A percentile compares a stretch with the other conserved stretches of the same genome.
Conservation (phyloP, 805 yeast genomes). For the Yarrowia bubula region DNA sequence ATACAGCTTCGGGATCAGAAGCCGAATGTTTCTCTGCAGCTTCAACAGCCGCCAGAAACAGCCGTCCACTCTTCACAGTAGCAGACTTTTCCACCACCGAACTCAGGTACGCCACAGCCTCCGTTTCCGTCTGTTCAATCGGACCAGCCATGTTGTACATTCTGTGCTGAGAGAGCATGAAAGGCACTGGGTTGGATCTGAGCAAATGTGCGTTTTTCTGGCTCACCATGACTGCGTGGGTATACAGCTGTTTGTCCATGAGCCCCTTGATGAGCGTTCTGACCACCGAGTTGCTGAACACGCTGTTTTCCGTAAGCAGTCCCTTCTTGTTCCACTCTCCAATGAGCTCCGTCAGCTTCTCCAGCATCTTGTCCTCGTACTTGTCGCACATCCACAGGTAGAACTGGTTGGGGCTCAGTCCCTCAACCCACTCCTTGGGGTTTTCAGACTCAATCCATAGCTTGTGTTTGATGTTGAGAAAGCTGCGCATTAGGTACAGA, state of each 20-base stretch:
- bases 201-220: slow-evolving; percentile 1
- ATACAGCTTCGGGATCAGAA: neutral
- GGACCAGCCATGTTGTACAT: slow-evolving; percentile 13
- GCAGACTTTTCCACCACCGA: slow-evolving; percentile 3
- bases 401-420: neutral
- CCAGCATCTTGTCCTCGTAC: neutral
- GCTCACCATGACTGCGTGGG: slow-evolving; percentile 15
- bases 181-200: neutral
- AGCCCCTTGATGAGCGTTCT: neutral
- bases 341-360: neutral
- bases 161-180: neutral
- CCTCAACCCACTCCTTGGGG: neutral
- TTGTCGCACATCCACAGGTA: slow-evolving; percentile 11
- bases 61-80: neutral
- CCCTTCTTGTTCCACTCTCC: neutral
- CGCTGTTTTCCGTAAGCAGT: neutral
- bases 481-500: neutral
- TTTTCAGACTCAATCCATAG: neutral
- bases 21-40: neutral
- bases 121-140: neutral
- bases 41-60: neutral
- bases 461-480: neutral
- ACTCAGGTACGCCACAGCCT: slow-evolving; percentile 2
- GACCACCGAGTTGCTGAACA: neutral
- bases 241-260: slow-evolving; percentile 1